Percentiles rank a stretch among this genome's conserved stretches.
Evolutionary conservation across 768 basidiomycete species (phyloP).

Genomic region (Cystobasidium ongulense): DNA sequence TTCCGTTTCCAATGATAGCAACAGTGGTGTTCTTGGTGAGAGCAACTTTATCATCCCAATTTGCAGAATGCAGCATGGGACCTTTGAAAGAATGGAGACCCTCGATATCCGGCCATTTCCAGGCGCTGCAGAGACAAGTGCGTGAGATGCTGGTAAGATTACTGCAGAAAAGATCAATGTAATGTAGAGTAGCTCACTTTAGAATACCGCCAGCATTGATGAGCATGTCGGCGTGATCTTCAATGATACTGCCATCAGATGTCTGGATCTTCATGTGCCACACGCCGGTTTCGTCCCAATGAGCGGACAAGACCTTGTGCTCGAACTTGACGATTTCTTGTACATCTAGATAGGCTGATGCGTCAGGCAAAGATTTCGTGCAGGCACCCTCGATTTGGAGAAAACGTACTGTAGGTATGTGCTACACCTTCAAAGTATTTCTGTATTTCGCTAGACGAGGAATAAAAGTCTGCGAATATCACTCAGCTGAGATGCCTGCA

Average conservation of each 20-base stretch:
- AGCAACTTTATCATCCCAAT: constrained; percentile 49
- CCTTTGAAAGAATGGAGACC: constrained; percentile 56
- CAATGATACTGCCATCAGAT: not conserved
- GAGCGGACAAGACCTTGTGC: not conserved
- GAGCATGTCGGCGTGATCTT: constrained; percentile 7
- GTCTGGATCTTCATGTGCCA: constrained; percentile 6
- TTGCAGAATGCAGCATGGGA: constrained; percentile 55
- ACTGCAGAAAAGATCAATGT: no score
- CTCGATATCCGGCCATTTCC: constrained; percentile 56
- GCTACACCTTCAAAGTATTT: constrained; percentile 6
- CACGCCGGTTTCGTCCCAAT: not conserved
- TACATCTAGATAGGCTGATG: constrained; percentile 3
- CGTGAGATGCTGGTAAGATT: no score
- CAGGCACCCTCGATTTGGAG: not conserved
- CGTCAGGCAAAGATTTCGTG: not conserved
- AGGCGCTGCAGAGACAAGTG: not conserved
- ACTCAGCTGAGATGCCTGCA: not conserved
- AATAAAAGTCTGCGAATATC: not conserved
- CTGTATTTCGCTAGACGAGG: not conserved
- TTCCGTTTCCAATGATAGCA: constrained; percentile 37
- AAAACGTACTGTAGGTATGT: not conserved
- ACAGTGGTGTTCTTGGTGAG: constrained; percentile 34
- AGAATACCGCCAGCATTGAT: constrained; percentile 5
- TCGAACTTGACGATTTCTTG: not conserved
- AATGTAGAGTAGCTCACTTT: no score